Evolutionary conservation across 805 yeast species (phyloP), one percentile per base, ranked within the genome.

Genomic region (Myxozyma vanderwaltii): DNA sequence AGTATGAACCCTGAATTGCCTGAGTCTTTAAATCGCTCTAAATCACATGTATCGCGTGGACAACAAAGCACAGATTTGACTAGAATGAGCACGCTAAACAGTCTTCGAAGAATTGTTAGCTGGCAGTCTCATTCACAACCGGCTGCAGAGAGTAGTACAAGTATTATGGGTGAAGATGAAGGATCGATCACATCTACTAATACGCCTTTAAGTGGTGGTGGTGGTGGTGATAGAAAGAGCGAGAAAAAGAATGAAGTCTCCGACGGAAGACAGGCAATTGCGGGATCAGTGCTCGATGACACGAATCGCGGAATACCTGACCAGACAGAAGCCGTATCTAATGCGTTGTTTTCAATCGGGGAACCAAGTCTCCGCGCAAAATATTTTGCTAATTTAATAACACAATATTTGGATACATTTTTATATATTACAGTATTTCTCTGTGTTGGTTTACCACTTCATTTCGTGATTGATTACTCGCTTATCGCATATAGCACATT

Each of bases 401-500:
- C 67, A 2, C 62, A 51, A 33, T 54, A 67, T 39, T 52, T 62
- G 4, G 65, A 67, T 43, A 59, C 61, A 12, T 36, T 61, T 26
- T 39, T 64, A 13, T 67, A 66, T 48, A 40, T 41, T 15, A 19
- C 68, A 0, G 43, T 76, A 0, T 58, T 87, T 10, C 80, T 84
- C 58, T 66, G 84, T 6, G 77, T 75, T 2, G 86, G 91, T 0
- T 59, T 86, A 10, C 86, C 88, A 1, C 75, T 86, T 29, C 86
- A 85, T 71, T 86, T 81, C 68, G 72, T 81, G 15, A 70, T 82
- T 17, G 81, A 82, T 59, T 81, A 83, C 51, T 80, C 82, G 59
- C 74, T 87, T 70, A 84, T 85, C 8, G 80, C 84, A 58, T 91
- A 88, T 55, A 71, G 86, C 52, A 79, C 84, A 21, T 74, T 85